Percentiles rank a stretch among this genome's conserved stretches.
Conservation (phyloP, 768 basidiomycete species). For the Aureoboletus auriporus region DNA sequence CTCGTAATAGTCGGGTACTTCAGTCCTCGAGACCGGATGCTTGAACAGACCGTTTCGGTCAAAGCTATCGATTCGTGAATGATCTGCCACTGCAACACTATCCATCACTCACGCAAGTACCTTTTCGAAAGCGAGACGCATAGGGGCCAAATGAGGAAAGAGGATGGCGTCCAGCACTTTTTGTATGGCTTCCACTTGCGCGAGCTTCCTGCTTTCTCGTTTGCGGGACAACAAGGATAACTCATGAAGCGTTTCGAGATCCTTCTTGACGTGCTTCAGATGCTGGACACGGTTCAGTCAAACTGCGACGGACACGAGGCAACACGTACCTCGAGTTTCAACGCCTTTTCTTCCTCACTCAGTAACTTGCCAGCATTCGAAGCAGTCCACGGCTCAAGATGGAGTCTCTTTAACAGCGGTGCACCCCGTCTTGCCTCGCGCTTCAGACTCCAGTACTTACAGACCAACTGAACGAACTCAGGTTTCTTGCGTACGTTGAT, state of each 20-base stretch:
- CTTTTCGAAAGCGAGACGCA: constrained; percentile 65
- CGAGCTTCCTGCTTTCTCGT: constrained; percentile 79
- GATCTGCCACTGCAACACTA: background rate
- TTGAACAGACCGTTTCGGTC: constrained; percentile 77
- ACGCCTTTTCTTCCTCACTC: constrained; percentile 77
- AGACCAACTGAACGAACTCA: constrained; percentile 74
- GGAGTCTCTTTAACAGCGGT: constrained; percentile 86
- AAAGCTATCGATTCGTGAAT: constrained; percentile 40
- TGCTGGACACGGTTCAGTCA: constrained; percentile 29
- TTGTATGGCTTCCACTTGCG: constrained; percentile 62
- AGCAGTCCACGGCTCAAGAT: constrained; percentile 97
- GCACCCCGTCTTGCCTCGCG: constrained; percentile 91
- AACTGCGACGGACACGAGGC: background rate
- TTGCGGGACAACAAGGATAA: constrained; percentile 66
- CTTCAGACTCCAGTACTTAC: constrained; percentile 97
- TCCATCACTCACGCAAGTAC: constrained; percentile 58
- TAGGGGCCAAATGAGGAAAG: constrained; percentile 58
- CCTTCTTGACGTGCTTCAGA: constrained; percentile 63
- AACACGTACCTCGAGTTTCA: constrained; percentile 72
- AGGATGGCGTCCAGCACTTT: constrained; percentile 59
- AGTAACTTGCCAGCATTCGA: constrained; percentile 56
- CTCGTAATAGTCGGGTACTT: constrained; percentile 90
- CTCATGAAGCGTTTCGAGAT: constrained; percentile 69
- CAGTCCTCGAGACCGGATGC: constrained; percentile 71
- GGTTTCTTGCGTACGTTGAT: constrained; percentile 69